Evolutionary conservation across 805 yeast genomes (phyloP), one percentile per base, ranked within the genome.

Genomic region (Maudiozyma saulgeensis): DNA sequence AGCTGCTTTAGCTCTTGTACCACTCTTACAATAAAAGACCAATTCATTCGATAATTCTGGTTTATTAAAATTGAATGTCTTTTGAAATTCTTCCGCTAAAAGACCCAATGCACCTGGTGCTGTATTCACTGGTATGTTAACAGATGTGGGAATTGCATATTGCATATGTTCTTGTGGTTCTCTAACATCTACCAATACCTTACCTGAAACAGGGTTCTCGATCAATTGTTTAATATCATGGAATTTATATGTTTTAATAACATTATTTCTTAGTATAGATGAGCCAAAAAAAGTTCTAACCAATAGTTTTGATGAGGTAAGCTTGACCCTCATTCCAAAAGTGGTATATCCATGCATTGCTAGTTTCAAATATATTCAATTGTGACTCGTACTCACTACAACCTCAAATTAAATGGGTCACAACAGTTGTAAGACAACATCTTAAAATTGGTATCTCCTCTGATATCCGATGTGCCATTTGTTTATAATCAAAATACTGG

Each of bases 41-140:
- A 91, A 73, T 56, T 87, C 86, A 62, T 84, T 78, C 44, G 79
- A 81, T 43, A 71, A 67, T 6, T 4, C 49, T 23, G 99, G 99
- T 71, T 91, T 91, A 15, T 73, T 74, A 60, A 88, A 82, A 15
- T 95, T 91, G 70, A 90, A 89, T 44, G 79, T 73, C 34, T 85
- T 86, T 59, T 80, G 76, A 61, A 93, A 91, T 56, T 87, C 96
- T 48, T 86, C 95, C 6, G 77, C 75, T 1, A 82, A 68, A 46
- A 91, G 76, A 44, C 87, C 89, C 51, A 91, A 73, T 0, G 98
- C 98, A 18, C 96, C 96, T 0, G 98, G 98, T 12, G 91, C 79
- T 4, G 93, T 80, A 62, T 88, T 89, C 70, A 82, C 83, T 19
- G 99, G 98, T 49, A 91, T 77, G 63, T 93, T 93, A 49, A 89